phyloP scores from a whole-genome alignment of 2,329 filamentous ascomycete genomes.

The Fusarium sp. region DNA sequence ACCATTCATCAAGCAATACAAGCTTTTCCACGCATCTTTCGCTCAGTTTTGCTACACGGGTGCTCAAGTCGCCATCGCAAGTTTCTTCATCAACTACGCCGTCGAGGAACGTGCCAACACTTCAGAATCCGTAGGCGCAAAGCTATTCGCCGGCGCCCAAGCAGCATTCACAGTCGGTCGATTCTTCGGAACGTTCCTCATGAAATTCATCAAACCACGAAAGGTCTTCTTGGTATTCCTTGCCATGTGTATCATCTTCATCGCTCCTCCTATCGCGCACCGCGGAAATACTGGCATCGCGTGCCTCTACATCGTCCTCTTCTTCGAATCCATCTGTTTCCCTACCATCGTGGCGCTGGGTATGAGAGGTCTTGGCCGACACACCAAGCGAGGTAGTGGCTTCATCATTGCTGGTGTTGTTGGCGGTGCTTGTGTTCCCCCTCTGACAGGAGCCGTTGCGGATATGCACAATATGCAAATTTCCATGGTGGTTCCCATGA shows the following conservation, averaged over 20 bases:
- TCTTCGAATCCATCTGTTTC: conserved; percentile 85
- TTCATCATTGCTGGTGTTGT: conserved; percentile 75
- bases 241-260: conserved; percentile 72
- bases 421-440: conserved; percentile 79
- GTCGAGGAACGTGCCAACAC: conserved; percentile 68
- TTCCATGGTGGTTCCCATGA: conserved; percentile 74
- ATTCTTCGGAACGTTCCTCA: conserved; percentile 73
- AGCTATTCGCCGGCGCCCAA: conserved; percentile 79
- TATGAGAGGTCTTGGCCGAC: conserved; percentile 78
- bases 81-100: conserved; percentile 81
- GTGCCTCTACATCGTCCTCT: conserved; percentile 76
- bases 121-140: conserved; percentile 64
- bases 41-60: conserved; percentile 85
- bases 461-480: conserved; percentile 70
- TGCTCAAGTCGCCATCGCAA: conserved; percentile 73
- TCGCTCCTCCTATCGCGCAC: conserved; percentile 60
- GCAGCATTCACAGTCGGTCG: conserved; percentile 78
- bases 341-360: conserved; percentile 83
- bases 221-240: conserved; percentile 76
- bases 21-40: conserved; percentile 78
- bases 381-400: conserved; percentile 81
- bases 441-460: conserved; percentile 74
- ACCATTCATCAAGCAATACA: conserved; percentile 76
- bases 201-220: conserved; percentile 74
- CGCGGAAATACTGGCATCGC: conserved; percentile 61